Evolutionary conservation across 805 yeast species (phyloP), one percentile per base, ranked within the genome.

Genomic region (Saccharomycopsis sp.): DNA sequence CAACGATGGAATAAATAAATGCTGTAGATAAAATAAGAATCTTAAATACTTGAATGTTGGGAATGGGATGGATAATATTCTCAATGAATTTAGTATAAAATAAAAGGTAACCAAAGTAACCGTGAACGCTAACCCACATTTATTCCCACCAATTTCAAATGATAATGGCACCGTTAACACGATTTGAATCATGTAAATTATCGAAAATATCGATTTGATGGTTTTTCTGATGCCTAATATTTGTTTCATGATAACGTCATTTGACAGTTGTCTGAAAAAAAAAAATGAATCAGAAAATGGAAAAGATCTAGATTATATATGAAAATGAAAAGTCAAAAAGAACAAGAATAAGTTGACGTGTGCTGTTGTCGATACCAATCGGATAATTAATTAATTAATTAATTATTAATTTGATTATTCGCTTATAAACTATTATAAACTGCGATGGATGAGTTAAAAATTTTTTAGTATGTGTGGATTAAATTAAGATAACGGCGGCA

Each of bases 91-190:
- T 44, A 86, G 65, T 4, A 75, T 59, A 50, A 85, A 80, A 62
- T 88, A 89, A 43, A 83, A 63, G 35, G 75, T 66, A 44, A 85
- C 75, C 39, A 90, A 70, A 4, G 95, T 80, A 26, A 79, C 72
- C 0, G 90, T 79, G 60, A 79, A 93, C 16, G 94, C 78, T 48
- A 93, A 66, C 1, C 98, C 98, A 63, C 97, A 90, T 45, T 77
- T 72, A 16, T 81, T 72, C 1, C 97, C 97, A 7, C 97, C 97
- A 31, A 87, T 82, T 57, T 90, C 96, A 63, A 93, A 93, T 20
- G 97, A 84, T 50, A 93, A 72, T 3, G 97, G 97, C 4, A 93
- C 83, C 2, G 96, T 83, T 24, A 89, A 68, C 23, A 88, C 73
- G 9, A 86, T 78, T 41, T 85, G 73, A 4, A 74, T 60, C 43